These are phyloP conservation scores for Kazachstania africana DNA, from an alignment of 805 yeast species.

Conservation along the genomic window DNA sequence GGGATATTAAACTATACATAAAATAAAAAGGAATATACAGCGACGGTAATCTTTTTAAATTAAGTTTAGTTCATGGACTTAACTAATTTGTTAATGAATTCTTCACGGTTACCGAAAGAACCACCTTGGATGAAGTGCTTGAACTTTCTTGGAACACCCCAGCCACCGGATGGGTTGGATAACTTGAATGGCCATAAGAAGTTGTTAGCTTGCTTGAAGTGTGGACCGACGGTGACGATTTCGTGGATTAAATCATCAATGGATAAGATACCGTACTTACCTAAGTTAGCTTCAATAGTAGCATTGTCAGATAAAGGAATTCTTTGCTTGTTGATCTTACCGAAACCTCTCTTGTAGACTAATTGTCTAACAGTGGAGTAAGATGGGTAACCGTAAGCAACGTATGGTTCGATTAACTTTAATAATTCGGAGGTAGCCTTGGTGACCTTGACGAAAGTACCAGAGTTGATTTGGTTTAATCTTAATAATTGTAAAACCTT, in stretches of 20 bases:
- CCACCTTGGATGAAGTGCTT: constrained; percentile 96
- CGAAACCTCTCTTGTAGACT: constrained; percentile 95
- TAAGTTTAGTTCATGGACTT: constrained; percentile 76
- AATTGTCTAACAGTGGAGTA: constrained; percentile 84
- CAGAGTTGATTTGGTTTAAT: constrained; percentile 88
- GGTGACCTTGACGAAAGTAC: constrained; percentile 90
- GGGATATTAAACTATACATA: no score
- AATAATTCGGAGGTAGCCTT: constrained; percentile 90
- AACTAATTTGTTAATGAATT: constrained; percentile 86
- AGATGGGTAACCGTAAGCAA: constrained; percentile 96
- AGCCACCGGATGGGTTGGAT: constrained; percentile 95
- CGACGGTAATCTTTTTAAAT: no score
- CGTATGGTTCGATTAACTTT: constrained; percentile 91
- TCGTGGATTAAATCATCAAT: constrained; percentile 93
- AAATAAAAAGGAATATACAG: no score
- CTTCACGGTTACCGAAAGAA: constrained; percentile 97
- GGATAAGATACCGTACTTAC: constrained; percentile 86
- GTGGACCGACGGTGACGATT: constrained; percentile 92
- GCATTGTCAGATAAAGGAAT: constrained; percentile 78
- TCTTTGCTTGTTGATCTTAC: constrained; percentile 95
- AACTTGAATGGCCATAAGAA: constrained; percentile 97
- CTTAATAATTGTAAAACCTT: constrained; percentile 91
- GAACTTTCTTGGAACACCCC: constrained; percentile 96
- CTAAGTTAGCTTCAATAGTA: constrained; percentile 77
- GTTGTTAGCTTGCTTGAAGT: constrained; percentile 98